Percentiles rank a stretch among this genome's conserved stretches.
Conservation (phyloP, 2,329 filamentous ascomycete species). For the Xylaria sp. region DNA sequence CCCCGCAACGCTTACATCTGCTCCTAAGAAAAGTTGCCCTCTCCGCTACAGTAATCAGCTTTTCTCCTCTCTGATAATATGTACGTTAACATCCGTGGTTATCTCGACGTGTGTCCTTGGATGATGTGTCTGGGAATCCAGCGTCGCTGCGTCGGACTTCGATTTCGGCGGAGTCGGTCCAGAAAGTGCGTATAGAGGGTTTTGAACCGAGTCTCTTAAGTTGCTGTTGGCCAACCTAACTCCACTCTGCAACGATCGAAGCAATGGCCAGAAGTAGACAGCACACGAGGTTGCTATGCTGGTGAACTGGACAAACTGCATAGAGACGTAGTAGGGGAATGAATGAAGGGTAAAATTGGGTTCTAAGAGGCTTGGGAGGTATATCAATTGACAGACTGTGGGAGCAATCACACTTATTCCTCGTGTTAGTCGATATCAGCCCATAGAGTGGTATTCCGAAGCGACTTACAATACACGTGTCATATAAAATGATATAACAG, state of each 20-base stretch:
- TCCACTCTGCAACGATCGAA: slow-evolving; percentile 23
- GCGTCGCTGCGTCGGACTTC: no score
- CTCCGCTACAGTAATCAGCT: no score
- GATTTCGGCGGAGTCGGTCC: no score
- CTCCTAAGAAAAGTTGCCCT: no score
- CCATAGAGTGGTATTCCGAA: not conserved
- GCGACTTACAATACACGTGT: slow-evolving; percentile 21
- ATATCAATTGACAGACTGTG: slow-evolving; percentile 22
- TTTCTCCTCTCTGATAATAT: no score
- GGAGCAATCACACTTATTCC: slow-evolving; percentile 22
- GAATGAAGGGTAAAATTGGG: slow-evolving; percentile 16
- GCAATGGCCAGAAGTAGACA: slow-evolving; percentile 26
- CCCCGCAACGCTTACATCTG: no score
- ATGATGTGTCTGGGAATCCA: no score
- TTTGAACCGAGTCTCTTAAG: not conserved
- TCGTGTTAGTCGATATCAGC: slow-evolving; percentile 3
- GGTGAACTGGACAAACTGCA: slow-evolving; percentile 23
- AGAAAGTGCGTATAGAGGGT: no score
- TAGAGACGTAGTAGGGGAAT: slow-evolving; percentile 23
- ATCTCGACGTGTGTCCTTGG: no score
- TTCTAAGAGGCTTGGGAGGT: slow-evolving; percentile 21
- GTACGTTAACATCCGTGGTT: no score
- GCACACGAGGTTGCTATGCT: slow-evolving; percentile 20
- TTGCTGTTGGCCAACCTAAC: slow-evolving; percentile 23
- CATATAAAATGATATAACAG: slow-evolving; percentile 20